Evolutionary conservation across 2,329 filamentous ascomycete genomes (phyloP), one percentile per base, ranked within the genome.

Genomic region (Trichoderma koningiopsis): DNA sequence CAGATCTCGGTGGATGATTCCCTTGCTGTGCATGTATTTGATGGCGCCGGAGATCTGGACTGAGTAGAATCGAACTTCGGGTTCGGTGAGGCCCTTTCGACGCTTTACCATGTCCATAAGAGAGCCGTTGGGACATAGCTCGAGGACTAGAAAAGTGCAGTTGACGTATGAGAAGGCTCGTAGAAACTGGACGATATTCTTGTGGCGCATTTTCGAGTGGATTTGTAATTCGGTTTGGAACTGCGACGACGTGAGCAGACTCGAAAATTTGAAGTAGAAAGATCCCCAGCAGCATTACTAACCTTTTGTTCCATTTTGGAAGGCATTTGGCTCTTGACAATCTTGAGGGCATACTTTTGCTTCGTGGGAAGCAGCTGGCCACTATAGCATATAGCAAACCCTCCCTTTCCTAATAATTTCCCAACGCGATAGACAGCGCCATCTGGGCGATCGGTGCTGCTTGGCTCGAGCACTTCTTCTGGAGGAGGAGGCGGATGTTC

Each of bases 41-140:
- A 99, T 95, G 47, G 96, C 96, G 43, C 96, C 96, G 73, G 95
- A 93, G 70, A 97, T 94, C 80, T 99, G 96, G 52, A 99, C 89
- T 71, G 96, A 91, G 79, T 97, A 97, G 75, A 94, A 93, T 72
- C 96, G 89, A 60, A 97, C 94, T 81, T 99, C 96, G 0, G 96
- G 94, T 79, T 98, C 92, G 19, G 93, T 97, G 69, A 99, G 85
- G 67, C 91, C 94, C 78, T 92, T 96, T 74, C 96, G 88, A 76
- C 92, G 92, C 82, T 96, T 96, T 72, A 98, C 93, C 90, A 97
- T 97, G 78, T 98, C 96, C 89, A 97, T 97, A 22, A 99, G 87
- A 24, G 94, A 97, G 57, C 96, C 96, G 77, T 98, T 98, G 65
- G 93, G 91, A 79, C 96, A 99, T 56, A 99, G 84, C 79, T 99